These are phyloP conservation scores for Aspergillus candidus DNA, from an alignment of 2,329 filamentous ascomycete genomes.

Conservation along the genomic window DNA sequence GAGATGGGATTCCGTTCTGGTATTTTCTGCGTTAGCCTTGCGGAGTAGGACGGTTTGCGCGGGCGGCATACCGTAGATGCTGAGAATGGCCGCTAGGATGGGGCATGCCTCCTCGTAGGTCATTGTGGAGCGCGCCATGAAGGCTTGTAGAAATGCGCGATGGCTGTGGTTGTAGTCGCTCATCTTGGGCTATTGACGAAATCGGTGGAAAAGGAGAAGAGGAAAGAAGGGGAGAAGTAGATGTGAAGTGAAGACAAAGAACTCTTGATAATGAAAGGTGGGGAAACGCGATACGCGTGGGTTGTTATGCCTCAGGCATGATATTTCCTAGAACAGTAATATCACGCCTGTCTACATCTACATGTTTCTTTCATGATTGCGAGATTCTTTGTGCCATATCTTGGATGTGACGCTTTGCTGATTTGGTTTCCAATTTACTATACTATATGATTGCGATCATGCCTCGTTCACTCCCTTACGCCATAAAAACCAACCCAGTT, in stretches of 20 bases:
- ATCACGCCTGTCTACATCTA: too few relatives aligned
- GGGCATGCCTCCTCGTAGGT: slow-evolving; percentile 67
- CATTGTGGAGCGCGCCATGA: slow-evolving; percentile 71
- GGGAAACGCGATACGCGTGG: background rate
- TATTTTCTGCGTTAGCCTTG: background rate
- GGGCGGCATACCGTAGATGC: slow-evolving; percentile 44
- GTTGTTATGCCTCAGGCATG: background rate
- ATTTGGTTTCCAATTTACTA: too few relatives aligned
- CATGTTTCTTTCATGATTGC: too few relatives aligned
- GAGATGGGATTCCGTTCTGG: slow-evolving; percentile 44
- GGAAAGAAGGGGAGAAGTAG: slow-evolving; percentile 9
- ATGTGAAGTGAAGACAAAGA: slow-evolving; percentile 11
- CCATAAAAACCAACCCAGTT: too few relatives aligned
- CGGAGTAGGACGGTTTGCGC: too few relatives aligned
- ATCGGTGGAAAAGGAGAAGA: background rate
- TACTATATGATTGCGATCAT: too few relatives aligned
- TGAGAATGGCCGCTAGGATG: slow-evolving; percentile 70
- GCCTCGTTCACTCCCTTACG: too few relatives aligned
- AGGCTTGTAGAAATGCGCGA: slow-evolving; percentile 83
- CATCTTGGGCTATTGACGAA: slow-evolving; percentile 15
- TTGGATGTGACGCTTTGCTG: too few relatives aligned
- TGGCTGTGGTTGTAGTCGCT: slow-evolving; percentile 58
- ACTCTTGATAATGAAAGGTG: slow-evolving; percentile 1
- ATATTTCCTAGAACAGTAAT: too few relatives aligned
- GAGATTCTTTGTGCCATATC: too few relatives aligned